A percentile compares a stretch with the other conserved stretches of the same genome.
Conservation (phyloP, 805 yeast species). For the Myxozyma lipomycoides region DNA sequence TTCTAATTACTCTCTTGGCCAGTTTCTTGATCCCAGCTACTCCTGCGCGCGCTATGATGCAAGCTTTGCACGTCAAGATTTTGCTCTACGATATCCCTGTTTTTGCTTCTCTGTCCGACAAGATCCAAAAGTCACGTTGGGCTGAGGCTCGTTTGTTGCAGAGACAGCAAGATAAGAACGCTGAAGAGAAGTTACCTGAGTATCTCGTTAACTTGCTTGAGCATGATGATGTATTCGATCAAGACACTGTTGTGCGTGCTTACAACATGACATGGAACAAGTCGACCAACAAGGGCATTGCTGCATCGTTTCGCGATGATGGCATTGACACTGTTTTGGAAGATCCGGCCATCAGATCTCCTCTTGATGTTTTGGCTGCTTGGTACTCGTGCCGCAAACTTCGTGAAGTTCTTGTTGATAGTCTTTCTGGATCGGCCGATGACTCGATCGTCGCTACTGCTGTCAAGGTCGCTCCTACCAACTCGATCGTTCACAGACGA, state of each 20-base stretch:
- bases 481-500: conserved; percentile 32
- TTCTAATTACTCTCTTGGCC: conserved; percentile 33
- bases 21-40: conserved; percentile 31
- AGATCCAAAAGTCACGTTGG: conserved; percentile 30
- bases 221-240: conserved; percentile 30
- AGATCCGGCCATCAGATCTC: conserved; percentile 30
- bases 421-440: conserved; percentile 19
- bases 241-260: conserved; percentile 31
- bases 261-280: conserved; percentile 26
- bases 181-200: conserved; percentile 26
- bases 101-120: conserved; percentile 21
- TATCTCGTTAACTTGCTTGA: conserved; percentile 19
- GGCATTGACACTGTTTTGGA: conserved; percentile 26
- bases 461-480: conserved; percentile 33
- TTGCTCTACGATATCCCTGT: conserved; percentile 26
- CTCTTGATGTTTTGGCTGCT: conserved; percentile 35
- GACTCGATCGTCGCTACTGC: conserved; percentile 8
- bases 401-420: conserved; percentile 28
- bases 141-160: conserved; percentile 27
- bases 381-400: conserved; percentile 32
- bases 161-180: conserved; percentile 10
- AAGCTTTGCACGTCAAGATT: conserved; percentile 35
- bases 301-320: conserved; percentile 22
- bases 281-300: conserved; percentile 13
- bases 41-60: conserved; percentile 31